A percentile compares a stretch with the other conserved stretches of the same genome.
Conservation (phyloP, 768 basidiomycete genomes). For the Sporobolomyces roseus region DNA sequence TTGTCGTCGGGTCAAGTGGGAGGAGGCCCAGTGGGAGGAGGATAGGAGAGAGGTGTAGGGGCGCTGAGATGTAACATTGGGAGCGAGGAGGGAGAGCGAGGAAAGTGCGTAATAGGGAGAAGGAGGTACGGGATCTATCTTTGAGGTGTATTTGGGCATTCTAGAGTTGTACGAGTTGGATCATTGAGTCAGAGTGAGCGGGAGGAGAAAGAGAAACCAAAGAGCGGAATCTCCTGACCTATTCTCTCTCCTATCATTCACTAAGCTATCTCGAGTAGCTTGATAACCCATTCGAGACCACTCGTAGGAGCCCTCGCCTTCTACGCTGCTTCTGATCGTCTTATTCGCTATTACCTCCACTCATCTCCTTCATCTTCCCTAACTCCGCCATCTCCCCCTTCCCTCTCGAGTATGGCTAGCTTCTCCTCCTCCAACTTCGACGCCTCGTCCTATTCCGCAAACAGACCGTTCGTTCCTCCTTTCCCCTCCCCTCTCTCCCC, state of each 20-base stretch:
- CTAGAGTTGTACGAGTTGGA: not conserved
- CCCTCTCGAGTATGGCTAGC: not conserved
- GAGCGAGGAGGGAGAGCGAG: not conserved
- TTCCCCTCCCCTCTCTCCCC: not conserved
- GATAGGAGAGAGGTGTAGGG: not conserved
- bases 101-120: not conserved
- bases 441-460: not conserved
- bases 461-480: not conserved
- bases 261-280: too few relatives aligned
- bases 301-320: too few relatives aligned
- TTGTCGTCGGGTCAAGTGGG: too few relatives aligned
- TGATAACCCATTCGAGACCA: too few relatives aligned
- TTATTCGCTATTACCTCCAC: not conserved
- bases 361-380: not conserved
- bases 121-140: conserved; percentile 3
- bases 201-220: not conserved
- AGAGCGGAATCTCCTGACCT: not conserved
- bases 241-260: not conserved
- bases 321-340: too few relatives aligned
- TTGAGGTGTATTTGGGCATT: not conserved
- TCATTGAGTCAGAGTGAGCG: not conserved
- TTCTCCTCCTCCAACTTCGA: too few relatives aligned
- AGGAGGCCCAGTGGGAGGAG: not conserved
- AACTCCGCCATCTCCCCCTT: not conserved
- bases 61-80: not conserved